Evolutionary conservation across 331 rosid genomes (phyloP), one percentile per base, ranked within the genome.

Genomic region (Phaseolus coccineus): DNA sequence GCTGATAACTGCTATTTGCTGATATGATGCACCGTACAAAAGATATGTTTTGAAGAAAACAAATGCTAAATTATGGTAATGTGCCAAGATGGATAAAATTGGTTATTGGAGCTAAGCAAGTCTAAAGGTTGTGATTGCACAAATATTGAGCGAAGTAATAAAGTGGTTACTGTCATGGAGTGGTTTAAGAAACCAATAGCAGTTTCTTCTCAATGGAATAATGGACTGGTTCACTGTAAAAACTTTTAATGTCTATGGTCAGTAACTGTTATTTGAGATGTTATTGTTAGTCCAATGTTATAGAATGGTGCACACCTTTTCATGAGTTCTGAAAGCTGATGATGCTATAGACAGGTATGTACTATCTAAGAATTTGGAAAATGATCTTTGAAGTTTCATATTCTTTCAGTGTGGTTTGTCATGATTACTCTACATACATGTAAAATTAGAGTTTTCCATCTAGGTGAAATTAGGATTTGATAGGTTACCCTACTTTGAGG

Each of bases 11-110:
- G 59, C 19, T 53, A 8, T 19, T 12, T 19, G 59, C 46, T 40
- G 10, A 40, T 40, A 40, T 8, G 8, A 40, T 8, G 9, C 3
- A 40, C 46, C 2, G 46, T 40, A 40, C 46, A 35, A 7, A 39
- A 39, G 6, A 37, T 37, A 40, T 40, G 46, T 40, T 8, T 8
- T 2, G 46, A 40, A 86, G 97, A 79, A 94, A 92, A 83, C 88
- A 94, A 63, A 94, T 94, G 98, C 83, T 94, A 80, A 91, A 92
- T 70, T 94, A 94, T 7, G 97, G 96, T 22, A 87, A 90, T 58
- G 84, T 91, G 50, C 97, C 97, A 0, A 86, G 98, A 79, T 94
- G 97, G 25, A 86, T 92, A 69, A 92, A 95, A 72, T 80, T 19
- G 22, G 22, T 19, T 19, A 19, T 19, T 19, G 22, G 22, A 19